These are phyloP conservation scores for Jatropha curcas DNA, from an alignment of 345 rosid species.

Conservation along the genomic window DNA sequence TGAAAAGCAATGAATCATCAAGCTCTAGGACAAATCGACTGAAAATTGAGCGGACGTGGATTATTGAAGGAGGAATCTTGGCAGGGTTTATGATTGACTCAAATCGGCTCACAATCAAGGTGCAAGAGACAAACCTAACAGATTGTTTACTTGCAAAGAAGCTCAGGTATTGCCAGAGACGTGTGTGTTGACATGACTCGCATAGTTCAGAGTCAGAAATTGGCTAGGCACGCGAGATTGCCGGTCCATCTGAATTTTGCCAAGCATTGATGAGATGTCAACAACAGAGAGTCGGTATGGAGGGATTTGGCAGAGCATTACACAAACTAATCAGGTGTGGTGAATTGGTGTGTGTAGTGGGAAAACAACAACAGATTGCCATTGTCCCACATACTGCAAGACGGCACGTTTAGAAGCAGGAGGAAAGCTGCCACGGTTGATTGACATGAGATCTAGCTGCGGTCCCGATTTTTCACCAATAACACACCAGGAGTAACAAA, in stretches of 20 bases:
- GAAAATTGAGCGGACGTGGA: background rate
- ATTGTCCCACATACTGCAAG: background rate
- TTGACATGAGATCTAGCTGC: no score
- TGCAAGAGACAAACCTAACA: background rate
- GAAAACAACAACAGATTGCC: background rate
- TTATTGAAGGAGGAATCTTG: background rate
- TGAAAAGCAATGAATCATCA: background rate
- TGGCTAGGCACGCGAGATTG: conserved; percentile 1
- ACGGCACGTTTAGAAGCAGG: background rate
- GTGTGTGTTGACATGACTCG: background rate
- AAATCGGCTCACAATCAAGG: background rate
- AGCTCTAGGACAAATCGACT: conserved; percentile 4
- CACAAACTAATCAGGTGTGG: background rate
- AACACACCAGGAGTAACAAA: background rate
- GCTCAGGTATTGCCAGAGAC: background rate
- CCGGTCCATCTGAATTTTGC: background rate
- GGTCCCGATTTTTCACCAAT: no score
- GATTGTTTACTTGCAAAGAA: background rate
- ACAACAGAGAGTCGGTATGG: background rate
- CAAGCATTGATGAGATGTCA: background rate
- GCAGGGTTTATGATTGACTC: background rate
- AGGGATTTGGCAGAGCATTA: background rate
- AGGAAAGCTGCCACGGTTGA: no score
- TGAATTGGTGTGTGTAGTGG: background rate
- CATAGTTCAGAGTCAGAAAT: background rate